These are phyloP conservation scores for Lignosus rhinocerotis DNA, from an alignment of 1,284 basidiomycete species.

Conservation along the genomic window DNA sequence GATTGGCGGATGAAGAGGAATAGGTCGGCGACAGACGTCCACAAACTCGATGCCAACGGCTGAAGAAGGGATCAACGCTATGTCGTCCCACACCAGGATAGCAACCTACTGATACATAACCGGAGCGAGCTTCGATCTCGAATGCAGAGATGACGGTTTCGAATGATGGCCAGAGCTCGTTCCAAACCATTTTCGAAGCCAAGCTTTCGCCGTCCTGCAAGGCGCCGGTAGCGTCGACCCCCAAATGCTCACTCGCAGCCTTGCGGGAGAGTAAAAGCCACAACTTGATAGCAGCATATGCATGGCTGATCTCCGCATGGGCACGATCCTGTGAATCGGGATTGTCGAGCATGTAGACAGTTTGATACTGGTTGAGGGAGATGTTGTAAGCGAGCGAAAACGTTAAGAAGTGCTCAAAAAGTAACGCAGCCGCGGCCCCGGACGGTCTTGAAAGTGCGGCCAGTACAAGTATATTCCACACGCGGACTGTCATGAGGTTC, in stretches of 20 bases:
- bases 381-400: slow-evolving; percentile 51
- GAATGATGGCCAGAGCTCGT: slow-evolving; percentile 72
- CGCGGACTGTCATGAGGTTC: slow-evolving; percentile 45
- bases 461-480: slow-evolving; percentile 65
- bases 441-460: slow-evolving; percentile 48
- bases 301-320: slow-evolving; percentile 62
- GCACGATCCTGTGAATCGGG: slow-evolving; percentile 37
- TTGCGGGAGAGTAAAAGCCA: slow-evolving; percentile 63
- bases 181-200: slow-evolving; percentile 56
- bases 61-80: slow-evolving; percentile 29
- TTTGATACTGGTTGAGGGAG: slow-evolving; percentile 35
- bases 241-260: slow-evolving; percentile 20
- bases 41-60: slow-evolving; percentile 56
- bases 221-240: slow-evolving; percentile 2
- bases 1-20: slow-evolving; percentile 62
- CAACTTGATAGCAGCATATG: slow-evolving; percentile 64
- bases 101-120: slow-evolving; percentile 47
- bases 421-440: slow-evolving; percentile 38
- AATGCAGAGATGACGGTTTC: slow-evolving; percentile 52
- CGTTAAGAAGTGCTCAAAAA: slow-evolving; percentile 50
- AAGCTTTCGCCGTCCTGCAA: slow-evolving; percentile 34
- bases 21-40: slow-evolving; percentile 63
- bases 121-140: slow-evolving; percentile 46
- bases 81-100: background rate
- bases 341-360: slow-evolving; percentile 28